These are phyloP conservation scores for Pestalotiopsis sp. DNA, from an alignment of 2,329 filamentous ascomycete genomes.

Conservation along the genomic window DNA sequence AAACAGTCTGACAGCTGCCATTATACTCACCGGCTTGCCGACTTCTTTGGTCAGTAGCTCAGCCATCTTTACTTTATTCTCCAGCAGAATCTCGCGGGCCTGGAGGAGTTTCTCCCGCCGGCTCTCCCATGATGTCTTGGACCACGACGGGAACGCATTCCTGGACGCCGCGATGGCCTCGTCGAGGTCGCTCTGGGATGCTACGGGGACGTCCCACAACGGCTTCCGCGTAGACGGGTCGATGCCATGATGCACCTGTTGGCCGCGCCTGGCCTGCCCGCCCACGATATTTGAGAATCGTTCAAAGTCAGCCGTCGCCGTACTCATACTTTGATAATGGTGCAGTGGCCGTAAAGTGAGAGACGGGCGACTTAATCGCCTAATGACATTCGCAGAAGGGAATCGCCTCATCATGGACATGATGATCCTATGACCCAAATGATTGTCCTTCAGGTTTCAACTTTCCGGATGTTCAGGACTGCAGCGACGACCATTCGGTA, in stretches of 20 bases:
- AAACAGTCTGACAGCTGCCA: not conserved
- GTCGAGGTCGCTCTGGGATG: not conserved
- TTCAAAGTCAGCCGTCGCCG: not conserved
- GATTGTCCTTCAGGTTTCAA: not conserved
- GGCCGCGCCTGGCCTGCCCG: not conserved
- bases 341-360: not conserved
- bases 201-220: conserved; percentile 1
- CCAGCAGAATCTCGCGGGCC: not conserved
- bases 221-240: conserved; percentile 4
- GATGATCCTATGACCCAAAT: not conserved
- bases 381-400: not conserved
- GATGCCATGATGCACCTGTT: not conserved
- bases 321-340: not conserved
- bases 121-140: conserved; percentile 4
- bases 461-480: not conserved
- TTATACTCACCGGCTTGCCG: conserved; percentile 20
- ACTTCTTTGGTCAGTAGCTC: conserved; percentile 19
- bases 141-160: not conserved
- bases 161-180: not conserved
- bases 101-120: not conserved
- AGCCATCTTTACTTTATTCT: conserved; percentile 2
- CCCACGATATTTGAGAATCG: not conserved
- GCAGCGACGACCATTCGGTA: not conserved
- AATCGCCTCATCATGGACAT: not conserved
- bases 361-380: not conserved